These are phyloP conservation scores for Xylariales sp. DNA, from an alignment of 2,329 filamentous ascomycete genomes.

Conservation along the genomic window DNA sequence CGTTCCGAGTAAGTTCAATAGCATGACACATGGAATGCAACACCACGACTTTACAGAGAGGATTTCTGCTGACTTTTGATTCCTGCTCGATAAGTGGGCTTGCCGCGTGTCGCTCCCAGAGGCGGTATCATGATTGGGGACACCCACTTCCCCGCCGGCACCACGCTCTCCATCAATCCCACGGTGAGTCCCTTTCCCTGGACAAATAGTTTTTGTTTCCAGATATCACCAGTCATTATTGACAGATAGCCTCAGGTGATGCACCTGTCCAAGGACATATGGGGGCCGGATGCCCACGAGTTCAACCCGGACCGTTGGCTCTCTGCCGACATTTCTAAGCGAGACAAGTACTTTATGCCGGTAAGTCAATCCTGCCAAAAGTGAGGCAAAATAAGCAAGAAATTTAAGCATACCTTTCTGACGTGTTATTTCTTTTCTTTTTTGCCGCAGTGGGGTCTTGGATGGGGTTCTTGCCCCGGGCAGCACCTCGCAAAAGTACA, in stretches of 20 bases:
- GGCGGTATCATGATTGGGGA: conserved; percentile 20
- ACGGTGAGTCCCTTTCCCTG: conserved; percentile 16
- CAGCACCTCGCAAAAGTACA: conserved; percentile 13
- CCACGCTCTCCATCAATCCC: conserved; percentile 15
- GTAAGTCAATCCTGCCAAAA: conserved; percentile 10
- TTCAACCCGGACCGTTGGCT: conserved; percentile 20
- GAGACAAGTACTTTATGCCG: conserved; percentile 13
- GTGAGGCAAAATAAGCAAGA: too few relatives aligned
- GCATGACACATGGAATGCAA: too few relatives aligned
- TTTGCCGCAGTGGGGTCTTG: conserved; percentile 3
- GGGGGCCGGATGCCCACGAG: conserved; percentile 14
- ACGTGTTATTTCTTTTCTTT: not conserved
- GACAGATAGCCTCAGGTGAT: too few relatives aligned
- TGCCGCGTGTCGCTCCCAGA: conserved; percentile 19
- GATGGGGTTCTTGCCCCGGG: conserved; percentile 8
- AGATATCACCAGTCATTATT: too few relatives aligned
- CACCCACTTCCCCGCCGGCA: conserved; percentile 20
- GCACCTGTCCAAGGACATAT: conserved; percentile 16
- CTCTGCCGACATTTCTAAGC: conserved; percentile 5
- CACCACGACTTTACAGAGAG: too few relatives aligned
- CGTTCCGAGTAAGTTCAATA: too few relatives aligned
- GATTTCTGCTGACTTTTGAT: not conserved
- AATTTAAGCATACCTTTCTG: too few relatives aligned
- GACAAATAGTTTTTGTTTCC: too few relatives aligned
- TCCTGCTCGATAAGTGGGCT: conserved; percentile 9